phyloP scores from a whole-genome alignment of 2,329 filamentous ascomycete genomes.

The Fusarium nanum region DNA sequence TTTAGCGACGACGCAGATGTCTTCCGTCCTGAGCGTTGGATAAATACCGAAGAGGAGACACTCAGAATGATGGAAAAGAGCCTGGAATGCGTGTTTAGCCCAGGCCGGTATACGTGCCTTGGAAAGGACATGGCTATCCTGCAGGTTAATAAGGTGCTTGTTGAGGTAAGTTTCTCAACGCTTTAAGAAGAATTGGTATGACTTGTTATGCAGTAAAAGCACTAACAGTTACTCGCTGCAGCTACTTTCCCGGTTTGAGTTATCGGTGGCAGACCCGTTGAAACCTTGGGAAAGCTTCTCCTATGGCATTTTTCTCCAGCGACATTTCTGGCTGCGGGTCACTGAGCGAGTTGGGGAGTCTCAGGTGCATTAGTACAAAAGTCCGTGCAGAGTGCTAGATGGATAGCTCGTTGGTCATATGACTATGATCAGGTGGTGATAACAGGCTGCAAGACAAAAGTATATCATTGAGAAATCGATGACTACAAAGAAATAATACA shows the following conservation, averaged over 20 bases:
- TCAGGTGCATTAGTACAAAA: too few species aligned
- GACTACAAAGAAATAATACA: too few species aligned
- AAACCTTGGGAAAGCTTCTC: neutral
- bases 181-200: accelerated
- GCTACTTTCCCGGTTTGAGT: neutral
- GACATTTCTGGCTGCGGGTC: neutral
- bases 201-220: accelerated
- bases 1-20: neutral
- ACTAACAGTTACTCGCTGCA: accelerated
- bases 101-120: accelerated
- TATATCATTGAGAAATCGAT: too few species aligned
- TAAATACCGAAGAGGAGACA: accelerated
- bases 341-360: neutral
- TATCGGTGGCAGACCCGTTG: neutral
- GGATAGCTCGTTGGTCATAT: too few species aligned
- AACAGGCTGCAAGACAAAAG: too few species aligned
- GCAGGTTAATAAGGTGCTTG: neutral
- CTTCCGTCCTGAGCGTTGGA: neutral
- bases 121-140: neutral
- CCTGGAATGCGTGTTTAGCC: accelerated
- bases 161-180: neutral
- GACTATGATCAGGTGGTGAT: too few species aligned
- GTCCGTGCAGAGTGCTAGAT: too few species aligned
- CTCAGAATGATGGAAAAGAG: neutral
- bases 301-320: neutral